Evolutionary conservation across 2,329 filamentous ascomycete genomes (phyloP).

Genomic region (Sphaerulina musiva): DNA sequence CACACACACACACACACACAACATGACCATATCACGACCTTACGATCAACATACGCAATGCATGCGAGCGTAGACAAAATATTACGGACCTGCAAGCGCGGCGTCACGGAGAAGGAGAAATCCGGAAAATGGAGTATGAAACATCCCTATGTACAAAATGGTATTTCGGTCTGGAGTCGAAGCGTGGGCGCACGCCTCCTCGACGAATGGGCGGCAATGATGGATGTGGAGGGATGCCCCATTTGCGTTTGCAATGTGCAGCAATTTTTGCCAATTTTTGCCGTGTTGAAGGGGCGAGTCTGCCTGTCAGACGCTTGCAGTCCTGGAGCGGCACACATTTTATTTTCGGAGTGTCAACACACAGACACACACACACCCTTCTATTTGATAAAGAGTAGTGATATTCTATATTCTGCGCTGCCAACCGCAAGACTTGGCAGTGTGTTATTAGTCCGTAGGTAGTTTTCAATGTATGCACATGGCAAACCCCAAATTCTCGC

Average conservation of each 20-base stretch:
- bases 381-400: not conserved
- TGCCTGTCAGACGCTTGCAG: slow-evolving; percentile 14
- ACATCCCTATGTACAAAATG: not conserved
- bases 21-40: slow-evolving; percentile 10
- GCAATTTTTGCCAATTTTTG: not conserved
- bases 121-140: not conserved
- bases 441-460: not conserved
- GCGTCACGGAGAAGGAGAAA: slow-evolving; percentile 5
- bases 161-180: slow-evolving; percentile 6
- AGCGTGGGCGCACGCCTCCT: slow-evolving; percentile 8
- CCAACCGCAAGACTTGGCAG: not conserved
- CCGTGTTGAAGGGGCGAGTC: slow-evolving; percentile 16
- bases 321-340: slow-evolving; percentile 12
- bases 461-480: not conserved
- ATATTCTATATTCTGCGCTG: not conserved
- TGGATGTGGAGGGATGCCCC: slow-evolving; percentile 8
- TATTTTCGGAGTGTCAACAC: not conserved
- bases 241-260: slow-evolving; percentile 2
- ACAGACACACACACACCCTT: not conserved
- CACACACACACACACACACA: not conserved
- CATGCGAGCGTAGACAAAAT: slow-evolving; percentile 10
- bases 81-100: slow-evolving; percentile 10
- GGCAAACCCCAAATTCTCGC: not conserved
- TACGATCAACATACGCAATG: slow-evolving; percentile 4
- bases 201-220: slow-evolving; percentile 3